phyloP scores from a whole-genome alignment of 2,329 filamentous ascomycete species.

The Hysterium pulicare region DNA sequence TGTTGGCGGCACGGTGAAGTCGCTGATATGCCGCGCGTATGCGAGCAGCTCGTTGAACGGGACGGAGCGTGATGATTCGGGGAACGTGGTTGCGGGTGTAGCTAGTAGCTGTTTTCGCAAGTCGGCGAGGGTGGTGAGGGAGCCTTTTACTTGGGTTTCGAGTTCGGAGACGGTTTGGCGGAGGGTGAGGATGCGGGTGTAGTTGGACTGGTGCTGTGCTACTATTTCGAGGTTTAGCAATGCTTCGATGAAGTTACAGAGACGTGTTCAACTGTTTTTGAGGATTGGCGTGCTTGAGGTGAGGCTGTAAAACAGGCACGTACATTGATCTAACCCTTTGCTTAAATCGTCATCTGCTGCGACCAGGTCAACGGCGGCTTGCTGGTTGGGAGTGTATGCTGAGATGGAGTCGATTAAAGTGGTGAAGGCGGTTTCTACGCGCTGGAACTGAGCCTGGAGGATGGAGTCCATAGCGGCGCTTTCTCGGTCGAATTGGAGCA shows the following conservation, averaged over 20 bases:
- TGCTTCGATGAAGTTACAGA: no score
- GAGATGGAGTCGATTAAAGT: conserved; percentile 75
- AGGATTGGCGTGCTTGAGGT: no score
- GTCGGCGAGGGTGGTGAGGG: conserved; percentile 64
- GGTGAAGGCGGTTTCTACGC: conserved; percentile 53
- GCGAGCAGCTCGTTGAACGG: conserved; percentile 70
- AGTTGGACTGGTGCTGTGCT: conserved; percentile 71
- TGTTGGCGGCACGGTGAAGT: conserved; percentile 71
- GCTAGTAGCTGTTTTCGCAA: conserved; percentile 70
- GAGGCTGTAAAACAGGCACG: conserved; percentile 9
- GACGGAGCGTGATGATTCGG: conserved; percentile 49
- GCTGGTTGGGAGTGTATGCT: conserved; percentile 72
- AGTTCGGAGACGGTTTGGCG: conserved; percentile 62
- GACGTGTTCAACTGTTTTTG: no score
- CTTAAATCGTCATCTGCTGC: conserved; percentile 67
- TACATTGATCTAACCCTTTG: conserved; percentile 64
- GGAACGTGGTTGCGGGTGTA: conserved; percentile 30
- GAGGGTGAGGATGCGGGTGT: conserved; percentile 65
- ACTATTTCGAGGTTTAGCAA: no score
- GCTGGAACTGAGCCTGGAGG: conserved; percentile 43
- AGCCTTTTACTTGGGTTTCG: conserved; percentile 70
- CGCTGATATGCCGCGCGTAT: conserved; percentile 76
- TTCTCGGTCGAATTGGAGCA: not conserved
- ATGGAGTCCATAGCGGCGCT: conserved; percentile 39
- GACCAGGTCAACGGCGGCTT: conserved; percentile 66